phyloP scores from a whole-genome alignment of 352 stramenopile genomes.

The Stramenopiles sp. region DNA sequence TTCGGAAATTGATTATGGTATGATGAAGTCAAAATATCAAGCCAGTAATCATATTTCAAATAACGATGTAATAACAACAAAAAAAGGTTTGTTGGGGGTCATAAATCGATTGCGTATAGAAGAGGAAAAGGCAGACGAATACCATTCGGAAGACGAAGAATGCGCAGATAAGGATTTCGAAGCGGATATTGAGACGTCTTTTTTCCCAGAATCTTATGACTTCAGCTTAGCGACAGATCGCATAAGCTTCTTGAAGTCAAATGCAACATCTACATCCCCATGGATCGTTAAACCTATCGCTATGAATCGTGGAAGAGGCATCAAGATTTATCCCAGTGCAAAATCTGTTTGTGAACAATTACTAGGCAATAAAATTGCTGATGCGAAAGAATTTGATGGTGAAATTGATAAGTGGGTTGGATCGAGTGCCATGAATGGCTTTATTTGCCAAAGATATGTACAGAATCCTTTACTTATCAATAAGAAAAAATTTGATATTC shows the following conservation, averaged over 20 bases:
- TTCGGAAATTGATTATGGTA: conserved; percentile 21
- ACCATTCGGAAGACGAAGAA: no score
- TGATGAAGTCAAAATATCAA: conserved; percentile 16
- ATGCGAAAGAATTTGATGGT: background rate
- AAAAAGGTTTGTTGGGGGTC: conserved; percentile 18
- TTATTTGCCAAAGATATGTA: conserved; percentile 26
- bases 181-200: background rate
- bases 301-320: conserved; percentile 22
- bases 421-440: background rate
- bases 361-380: background rate
- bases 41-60: conserved; percentile 25
- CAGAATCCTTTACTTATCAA: conserved; percentile 29
- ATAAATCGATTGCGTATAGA: background rate
- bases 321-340: conserved; percentile 9
- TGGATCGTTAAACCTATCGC: conserved; percentile 25
- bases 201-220: background rate
- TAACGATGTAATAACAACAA: conserved; percentile 25
- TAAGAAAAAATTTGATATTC: conserved; percentile 32
- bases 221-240: background rate
- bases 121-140: no score
- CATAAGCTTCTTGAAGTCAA: background rate
- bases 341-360: background rate
- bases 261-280: background rate
- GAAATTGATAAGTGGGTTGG: background rate
- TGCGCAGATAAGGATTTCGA: no score